Evolutionary conservation across 2,329 filamentous ascomycete species (phyloP).

Genomic region (Hypoxylon sp.): DNA sequence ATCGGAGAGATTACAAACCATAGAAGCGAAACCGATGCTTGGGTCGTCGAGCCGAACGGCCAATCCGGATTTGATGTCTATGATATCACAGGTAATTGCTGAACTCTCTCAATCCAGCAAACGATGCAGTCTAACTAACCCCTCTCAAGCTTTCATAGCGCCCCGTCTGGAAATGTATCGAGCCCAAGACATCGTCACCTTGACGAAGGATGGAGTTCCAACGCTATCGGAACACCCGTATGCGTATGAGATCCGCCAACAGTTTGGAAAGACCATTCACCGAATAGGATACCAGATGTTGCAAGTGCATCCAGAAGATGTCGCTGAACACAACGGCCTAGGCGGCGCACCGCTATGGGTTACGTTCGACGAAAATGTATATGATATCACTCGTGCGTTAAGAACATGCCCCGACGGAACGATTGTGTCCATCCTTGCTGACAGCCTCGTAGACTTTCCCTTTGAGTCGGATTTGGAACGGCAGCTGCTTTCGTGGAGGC

Average conservation of each 20-base stretch:
- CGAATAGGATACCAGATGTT: background rate
- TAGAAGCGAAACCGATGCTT: background rate
- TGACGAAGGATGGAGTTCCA: background rate
- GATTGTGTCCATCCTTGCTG: background rate
- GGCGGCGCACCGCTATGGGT: background rate
- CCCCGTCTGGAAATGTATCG: background rate
- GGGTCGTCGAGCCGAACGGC: constrained; percentile 6
- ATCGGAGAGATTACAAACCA: constrained; percentile 7
- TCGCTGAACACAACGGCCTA: constrained; percentile 1
- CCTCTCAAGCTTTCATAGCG: constrained; percentile 1
- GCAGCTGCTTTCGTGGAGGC: background rate
- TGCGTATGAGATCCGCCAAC: background rate
- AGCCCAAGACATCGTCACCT: background rate
- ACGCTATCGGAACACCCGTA: background rate
- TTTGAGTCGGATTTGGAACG: background rate
- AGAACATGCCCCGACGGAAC: background rate
- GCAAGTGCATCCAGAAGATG: background rate
- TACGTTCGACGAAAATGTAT: background rate
- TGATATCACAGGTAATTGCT: constrained; percentile 7
- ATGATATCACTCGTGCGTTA: constrained; percentile 2
- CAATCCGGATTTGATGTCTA: constrained; percentile 1
- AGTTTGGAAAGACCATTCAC: constrained; percentile 1
- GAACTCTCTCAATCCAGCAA: background rate
- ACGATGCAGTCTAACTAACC: background rate
- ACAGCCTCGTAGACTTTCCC: background rate